Evolutionary conservation across 1,139 yeast genomes (phyloP).

Genomic region (Nakaseomyces kungkrabaensis): DNA sequence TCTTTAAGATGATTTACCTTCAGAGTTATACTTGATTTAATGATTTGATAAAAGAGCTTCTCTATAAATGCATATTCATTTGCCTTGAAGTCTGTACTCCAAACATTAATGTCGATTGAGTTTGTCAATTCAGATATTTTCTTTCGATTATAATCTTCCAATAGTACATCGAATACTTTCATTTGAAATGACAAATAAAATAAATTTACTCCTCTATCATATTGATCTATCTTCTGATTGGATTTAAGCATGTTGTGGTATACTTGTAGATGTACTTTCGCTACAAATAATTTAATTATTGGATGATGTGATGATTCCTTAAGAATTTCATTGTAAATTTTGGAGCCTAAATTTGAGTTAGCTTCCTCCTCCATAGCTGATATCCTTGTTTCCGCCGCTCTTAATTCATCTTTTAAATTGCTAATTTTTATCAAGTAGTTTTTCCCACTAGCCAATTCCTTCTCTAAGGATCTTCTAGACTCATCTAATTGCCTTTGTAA

Average conservation of each 20-base stretch:
- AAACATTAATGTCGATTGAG: not conserved
- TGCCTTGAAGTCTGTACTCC: not conserved
- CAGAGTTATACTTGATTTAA: not conserved
- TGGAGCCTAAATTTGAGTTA: not conserved
- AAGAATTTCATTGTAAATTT: not conserved
- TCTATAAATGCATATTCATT: not conserved
- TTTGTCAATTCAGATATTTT: not conserved
- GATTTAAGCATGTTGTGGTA: not conserved
- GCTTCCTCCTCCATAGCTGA: not conserved
- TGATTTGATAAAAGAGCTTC: not conserved
- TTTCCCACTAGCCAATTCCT: not conserved
- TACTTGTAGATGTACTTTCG: not conserved
- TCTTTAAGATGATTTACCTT: not conserved
- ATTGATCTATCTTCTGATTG: too few species aligned
- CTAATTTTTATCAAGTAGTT: constrained; percentile 4
- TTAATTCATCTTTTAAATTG: constrained; percentile 3
- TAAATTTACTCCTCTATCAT: not conserved
- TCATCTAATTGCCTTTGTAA: constrained; percentile 37
- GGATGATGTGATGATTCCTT: not conserved
- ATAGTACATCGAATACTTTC: not conserved
- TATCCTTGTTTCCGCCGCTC: not conserved
- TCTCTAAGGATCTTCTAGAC: constrained; percentile 20
- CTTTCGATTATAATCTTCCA: not conserved
- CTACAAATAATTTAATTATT: not conserved
- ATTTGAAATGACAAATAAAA: not conserved